Conservation (phyloP, 805 yeast species). For the Saturnispora galanensis region DNA sequence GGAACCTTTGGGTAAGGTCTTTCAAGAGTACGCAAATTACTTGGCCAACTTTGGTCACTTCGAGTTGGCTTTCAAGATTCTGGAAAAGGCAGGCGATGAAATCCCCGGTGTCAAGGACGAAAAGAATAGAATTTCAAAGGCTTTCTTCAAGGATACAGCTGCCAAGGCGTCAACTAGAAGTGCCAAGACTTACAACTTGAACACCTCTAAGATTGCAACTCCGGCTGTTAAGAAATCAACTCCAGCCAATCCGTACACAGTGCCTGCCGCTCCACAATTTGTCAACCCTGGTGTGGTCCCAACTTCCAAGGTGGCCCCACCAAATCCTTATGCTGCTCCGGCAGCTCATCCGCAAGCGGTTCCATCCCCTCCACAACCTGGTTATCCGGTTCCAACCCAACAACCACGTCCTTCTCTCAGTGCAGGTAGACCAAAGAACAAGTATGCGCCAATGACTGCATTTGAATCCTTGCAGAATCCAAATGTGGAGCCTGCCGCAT, state of each 20-base stretch:
- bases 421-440: constrained; percentile 18
- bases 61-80: constrained; percentile 65
- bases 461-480: constrained; percentile 24
- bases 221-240: constrained; percentile 3
- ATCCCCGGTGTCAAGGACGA: constrained; percentile 62
- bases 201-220: constrained; percentile 5
- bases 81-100: constrained; percentile 62
- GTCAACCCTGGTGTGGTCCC: too few species aligned
- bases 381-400: background rate
- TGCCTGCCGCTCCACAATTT: too few species aligned
- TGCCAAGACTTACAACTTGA: constrained; percentile 1
- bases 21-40: constrained; percentile 72
- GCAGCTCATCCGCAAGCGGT: background rate
- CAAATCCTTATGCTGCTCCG: constrained; percentile 14
- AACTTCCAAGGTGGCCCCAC: constrained; percentile 4
- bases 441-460: constrained; percentile 29
- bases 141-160: constrained; percentile 29
- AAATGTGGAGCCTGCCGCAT: background rate
- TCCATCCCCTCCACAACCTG: constrained; percentile 8
- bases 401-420: constrained; percentile 26
- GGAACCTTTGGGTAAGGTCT: constrained; percentile 45
- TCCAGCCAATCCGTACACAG: background rate
- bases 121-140: constrained; percentile 69
- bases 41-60: constrained; percentile 78
- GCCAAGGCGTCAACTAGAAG: constrained; percentile 7